phyloP scores from a whole-genome alignment of 768 basidiomycete species.

The Hygrophorus pudorinus region DNA sequence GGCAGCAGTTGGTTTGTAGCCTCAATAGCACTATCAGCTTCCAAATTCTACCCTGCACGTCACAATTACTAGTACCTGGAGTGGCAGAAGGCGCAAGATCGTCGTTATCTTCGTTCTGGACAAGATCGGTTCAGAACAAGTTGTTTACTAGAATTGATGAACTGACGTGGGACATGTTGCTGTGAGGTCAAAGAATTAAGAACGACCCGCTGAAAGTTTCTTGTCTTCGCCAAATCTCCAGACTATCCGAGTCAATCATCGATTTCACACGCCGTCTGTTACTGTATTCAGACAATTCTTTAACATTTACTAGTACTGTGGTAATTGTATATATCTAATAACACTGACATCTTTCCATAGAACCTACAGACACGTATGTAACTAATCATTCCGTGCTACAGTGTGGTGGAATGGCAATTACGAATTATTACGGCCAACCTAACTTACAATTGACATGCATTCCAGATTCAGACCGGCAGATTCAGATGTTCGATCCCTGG shows the following conservation, averaged over 20 bases:
- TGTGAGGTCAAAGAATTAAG: no score
- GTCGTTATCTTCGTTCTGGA: constrained; percentile 52
- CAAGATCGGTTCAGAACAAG: background rate
- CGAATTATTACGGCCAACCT: background rate
- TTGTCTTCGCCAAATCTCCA: background rate
- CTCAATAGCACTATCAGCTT: constrained; percentile 25
- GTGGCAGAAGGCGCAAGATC: constrained; percentile 56
- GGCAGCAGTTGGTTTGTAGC: constrained; percentile 62
- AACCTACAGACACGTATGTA: no score
- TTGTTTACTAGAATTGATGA: background rate
- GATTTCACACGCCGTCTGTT: constrained; percentile 55
- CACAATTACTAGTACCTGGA: constrained; percentile 37
- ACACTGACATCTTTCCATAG: no score
- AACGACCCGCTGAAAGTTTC: no score
- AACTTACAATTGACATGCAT: constrained; percentile 1
- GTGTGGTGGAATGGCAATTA: background rate
- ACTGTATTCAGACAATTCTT: no score
- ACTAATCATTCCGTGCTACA: background rate
- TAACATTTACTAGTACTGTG: no score
- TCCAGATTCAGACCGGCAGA: constrained; percentile 1
- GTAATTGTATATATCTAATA: no score
- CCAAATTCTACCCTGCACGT: background rate
- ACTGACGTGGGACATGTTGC: constrained; percentile 47
- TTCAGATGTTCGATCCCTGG: constrained; percentile 10
- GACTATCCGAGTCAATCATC: no score